Evolutionary conservation across 2,329 filamentous ascomycete genomes (phyloP), one percentile per base, ranked within the genome.

Genomic region (Cladophialophora yegresii): DNA sequence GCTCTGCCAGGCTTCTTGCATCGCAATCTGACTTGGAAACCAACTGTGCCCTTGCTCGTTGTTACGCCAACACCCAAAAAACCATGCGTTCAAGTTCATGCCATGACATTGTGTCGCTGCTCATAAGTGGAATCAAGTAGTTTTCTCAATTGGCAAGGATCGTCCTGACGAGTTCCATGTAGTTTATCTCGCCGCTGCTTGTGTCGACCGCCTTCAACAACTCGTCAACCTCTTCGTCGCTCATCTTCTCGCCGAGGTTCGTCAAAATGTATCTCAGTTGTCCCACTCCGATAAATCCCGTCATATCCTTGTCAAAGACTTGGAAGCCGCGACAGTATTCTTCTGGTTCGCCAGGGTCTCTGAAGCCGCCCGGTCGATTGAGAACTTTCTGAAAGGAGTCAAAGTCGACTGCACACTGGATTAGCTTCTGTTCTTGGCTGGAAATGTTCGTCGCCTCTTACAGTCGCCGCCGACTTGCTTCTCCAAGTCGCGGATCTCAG

Each of bases 271-370:
- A 99, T 81, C 96, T 91, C 78, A 99, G 86, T 82, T 99, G 95
- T 64, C 95, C 95, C 70, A 98, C 93, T 62, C 93, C 95, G 77
- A 99, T 98, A 79, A 93, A 97, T 58, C 95, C 95, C 66, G 92
- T 96, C 87, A 96, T 90, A 78, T 99, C 95, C 82, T 99, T 99
- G 81, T 99, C 95, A 74, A 99, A 99, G 60, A 99, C 95, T 80
- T 99, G 95, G 84, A 99, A 99, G 62, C 95, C 95, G 68, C 93
- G 91, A 80, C 93, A 96, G 82, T 99, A 99, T 79, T 98, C 93
- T 76, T 98, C 93, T 47, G 95, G 93, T 81, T 97, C 93, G 77
- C 95, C 95, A 1, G 95, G 93, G 74, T 98, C 95, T 77, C 95
- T 92, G 89, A 99, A 99, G 73, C 95, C 95, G 76, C 93, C 93